Base-by-base conservation (phyloP, 257 asterid genomes). In the Solanum commersonii region DNA sequence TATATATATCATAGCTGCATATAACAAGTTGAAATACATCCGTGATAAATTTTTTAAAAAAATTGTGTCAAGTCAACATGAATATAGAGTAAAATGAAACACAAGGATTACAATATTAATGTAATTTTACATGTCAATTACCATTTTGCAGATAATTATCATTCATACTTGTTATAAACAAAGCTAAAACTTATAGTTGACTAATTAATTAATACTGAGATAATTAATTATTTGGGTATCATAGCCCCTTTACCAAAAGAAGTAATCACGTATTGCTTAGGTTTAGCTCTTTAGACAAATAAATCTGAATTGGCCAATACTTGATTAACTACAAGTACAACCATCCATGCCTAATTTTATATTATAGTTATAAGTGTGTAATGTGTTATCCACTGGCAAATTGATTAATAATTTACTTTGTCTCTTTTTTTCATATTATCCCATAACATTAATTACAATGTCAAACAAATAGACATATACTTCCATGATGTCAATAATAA, bases 231-330 rank as follows among this genome's bases (percentile, higher is more conserved):
- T 3, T 20, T 38, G 81, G 20, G 22, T 86, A 65, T 37, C 20
- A 22, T n/a, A 23, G 29, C 22, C n/a, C 25, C 35, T n/a, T n/a
- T n/a, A n/a, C n/a, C n/a, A n/a, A n/a, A n/a, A n/a, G n/a, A n/a
- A 85, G 89, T 42, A 87, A 59, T 40, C 34, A 87, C 79, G 85
- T 90, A 89, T 68, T 87, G 88, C 91, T 89, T 23, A 85, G 85
- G 93, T 89, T 87, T 60, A 56, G 92, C 59, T 27, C 83, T 76
- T 10, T 25, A 78, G 65, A 25, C 4, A 42, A 42, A 78, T 78
- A 15, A 78, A 42, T 52, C 46, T 40, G n/a, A 14, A 78, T 40
- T 38, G 23, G 12, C 29, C 63, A 11, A 18, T 25, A 37, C 35
- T 76, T 12, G 22, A 76, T 38, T 76, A 76, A 37, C 83, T 37